These are phyloP conservation scores for Sphaerulina vaccinii DNA, from an alignment of 2,329 filamentous ascomycete genomes.

Conservation along the genomic window DNA sequence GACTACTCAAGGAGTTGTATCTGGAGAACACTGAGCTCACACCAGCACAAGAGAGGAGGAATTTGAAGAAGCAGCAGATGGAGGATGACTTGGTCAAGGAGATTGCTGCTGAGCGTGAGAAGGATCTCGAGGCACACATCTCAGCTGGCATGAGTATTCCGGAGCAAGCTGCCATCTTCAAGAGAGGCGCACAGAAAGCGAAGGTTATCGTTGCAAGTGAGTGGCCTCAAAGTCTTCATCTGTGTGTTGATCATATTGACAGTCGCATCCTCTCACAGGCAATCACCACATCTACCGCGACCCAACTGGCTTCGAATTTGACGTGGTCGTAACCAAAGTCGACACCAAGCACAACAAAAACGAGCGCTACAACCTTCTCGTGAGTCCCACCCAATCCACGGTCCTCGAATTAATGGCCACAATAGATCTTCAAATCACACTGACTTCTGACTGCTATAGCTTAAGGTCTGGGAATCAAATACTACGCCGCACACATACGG, in stretches of 20 bases:
- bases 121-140: slow-evolving; percentile 19
- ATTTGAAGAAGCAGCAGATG: slow-evolving; percentile 36
- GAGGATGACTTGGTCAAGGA: slow-evolving; percentile 22
- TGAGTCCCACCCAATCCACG: slow-evolving; percentile 43
- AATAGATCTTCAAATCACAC: slow-evolving; percentile 8
- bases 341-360: slow-evolving; percentile 50
- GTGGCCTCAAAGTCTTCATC: background rate
- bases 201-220: slow-evolving; percentile 25
- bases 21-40: slow-evolving; percentile 37
- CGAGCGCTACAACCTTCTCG: slow-evolving; percentile 61
- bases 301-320: slow-evolving; percentile 60
- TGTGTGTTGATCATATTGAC: background rate
- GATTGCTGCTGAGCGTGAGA: slow-evolving; percentile 15
- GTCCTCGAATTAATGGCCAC: background rate
- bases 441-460: slow-evolving; percentile 24
- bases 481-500: slow-evolving; percentile 60
- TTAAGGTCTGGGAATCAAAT: slow-evolving; percentile 67
- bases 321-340: slow-evolving; percentile 59
- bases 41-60: slow-evolving; percentile 22
- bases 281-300: slow-evolving; percentile 67
- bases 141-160: slow-evolving; percentile 23
- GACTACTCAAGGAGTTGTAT: slow-evolving; percentile 34
- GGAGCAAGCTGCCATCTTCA: slow-evolving; percentile 27
- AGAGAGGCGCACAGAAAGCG: slow-evolving; percentile 29
- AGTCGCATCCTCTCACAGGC: slow-evolving; percentile 41